Evolutionary conservation across 73 alveolate genomes (phyloP).

Genomic region (Stentor coeruleus): DNA sequence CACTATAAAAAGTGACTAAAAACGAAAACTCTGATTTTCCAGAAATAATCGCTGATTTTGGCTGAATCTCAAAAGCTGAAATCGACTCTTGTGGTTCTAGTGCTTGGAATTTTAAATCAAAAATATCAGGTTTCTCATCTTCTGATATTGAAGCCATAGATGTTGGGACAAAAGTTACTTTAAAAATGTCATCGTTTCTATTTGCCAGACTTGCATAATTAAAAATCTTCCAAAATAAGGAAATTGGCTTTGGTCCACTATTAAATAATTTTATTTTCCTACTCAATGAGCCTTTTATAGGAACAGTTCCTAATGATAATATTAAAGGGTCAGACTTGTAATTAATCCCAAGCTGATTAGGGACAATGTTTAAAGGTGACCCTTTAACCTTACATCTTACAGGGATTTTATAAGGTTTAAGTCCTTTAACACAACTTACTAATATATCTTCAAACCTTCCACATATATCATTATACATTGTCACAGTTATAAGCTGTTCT

Average conservation of each 20-base stretch:
- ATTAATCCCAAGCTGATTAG: slow-evolving; percentile 58
- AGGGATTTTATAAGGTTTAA: slow-evolving; percentile 51
- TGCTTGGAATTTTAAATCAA: slow-evolving; percentile 50
- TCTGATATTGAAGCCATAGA: neutral
- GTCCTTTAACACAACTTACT: slow-evolving; percentile 49
- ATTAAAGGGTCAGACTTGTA: slow-evolving; percentile 64
- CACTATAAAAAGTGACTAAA: slow-evolving; percentile 41
- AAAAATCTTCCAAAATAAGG: slow-evolving; percentile 55
- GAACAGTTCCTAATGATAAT: slow-evolving; percentile 54
- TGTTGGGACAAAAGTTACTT: slow-evolving; percentile 7
- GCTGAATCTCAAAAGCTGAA: slow-evolving; percentile 51
- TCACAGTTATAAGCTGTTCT: slow-evolving; percentile 57
- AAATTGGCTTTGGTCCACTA: slow-evolving; percentile 56
- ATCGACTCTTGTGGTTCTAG: slow-evolving; percentile 54
- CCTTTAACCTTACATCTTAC: slow-evolving; percentile 52
- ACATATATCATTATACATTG: slow-evolving; percentile 63
- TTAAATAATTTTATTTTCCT: slow-evolving; percentile 53
- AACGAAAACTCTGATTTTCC: slow-evolving; percentile 43
- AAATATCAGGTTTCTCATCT: slow-evolving; percentile 47
- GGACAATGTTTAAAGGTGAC: slow-evolving; percentile 54
- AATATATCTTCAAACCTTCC: slow-evolving; percentile 63
- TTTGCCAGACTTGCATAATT: slow-evolving; percentile 36
- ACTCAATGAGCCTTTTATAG: slow-evolving; percentile 37
- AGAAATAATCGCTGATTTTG: slow-evolving; percentile 33
- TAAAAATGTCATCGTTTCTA: slow-evolving; percentile 33